phyloP scores from a whole-genome alignment of 257 asterid genomes.

The Penstemon eatonii region DNA sequence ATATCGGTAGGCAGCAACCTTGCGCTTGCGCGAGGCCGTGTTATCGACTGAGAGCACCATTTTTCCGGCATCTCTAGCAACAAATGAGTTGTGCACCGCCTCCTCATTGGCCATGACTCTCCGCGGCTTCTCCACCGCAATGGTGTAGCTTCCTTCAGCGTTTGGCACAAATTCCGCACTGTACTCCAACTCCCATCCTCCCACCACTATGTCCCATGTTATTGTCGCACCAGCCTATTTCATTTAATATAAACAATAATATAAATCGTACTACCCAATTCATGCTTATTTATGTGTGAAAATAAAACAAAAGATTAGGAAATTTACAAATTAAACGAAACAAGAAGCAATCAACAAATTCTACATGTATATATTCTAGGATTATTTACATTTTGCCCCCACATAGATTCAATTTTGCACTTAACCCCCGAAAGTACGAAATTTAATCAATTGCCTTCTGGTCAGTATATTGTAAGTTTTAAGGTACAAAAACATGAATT shows the following conservation, averaged over 20 bases:
- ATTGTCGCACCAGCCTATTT: conserved; percentile 70
- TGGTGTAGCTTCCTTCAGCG: conserved; percentile 63
- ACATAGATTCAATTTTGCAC: too few relatives aligned
- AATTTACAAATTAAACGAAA: too few relatives aligned
- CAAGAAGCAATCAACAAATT: too few relatives aligned
- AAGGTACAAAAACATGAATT: too few relatives aligned
- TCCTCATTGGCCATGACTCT: conserved; percentile 51
- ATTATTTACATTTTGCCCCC: too few relatives aligned
- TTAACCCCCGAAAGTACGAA: too few relatives aligned
- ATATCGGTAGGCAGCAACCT: conserved; percentile 88
- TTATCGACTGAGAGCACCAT: conserved; percentile 80
- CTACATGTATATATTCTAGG: too few relatives aligned
- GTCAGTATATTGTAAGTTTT: too few relatives aligned
- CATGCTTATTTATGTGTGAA: not conserved
- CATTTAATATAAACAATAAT: not conserved
- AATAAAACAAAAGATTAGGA: too few relatives aligned
- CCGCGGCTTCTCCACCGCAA: conserved; percentile 81
- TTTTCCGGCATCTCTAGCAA: conserved; percentile 63
- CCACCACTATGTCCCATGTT: conserved; percentile 86
- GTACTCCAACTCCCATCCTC: conserved; percentile 90
- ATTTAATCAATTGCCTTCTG: too few relatives aligned
- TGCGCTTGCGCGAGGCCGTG: conserved; percentile 62
- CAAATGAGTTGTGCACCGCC: conserved; percentile 61
- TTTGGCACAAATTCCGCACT: conserved; percentile 72
- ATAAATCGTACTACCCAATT: not conserved